A percentile compares a stretch with the other conserved stretches of the same genome.
phyloP scores from a whole-genome alignment of 2,329 filamentous ascomycete genomes.

The Grosmannia huntii region DNA sequence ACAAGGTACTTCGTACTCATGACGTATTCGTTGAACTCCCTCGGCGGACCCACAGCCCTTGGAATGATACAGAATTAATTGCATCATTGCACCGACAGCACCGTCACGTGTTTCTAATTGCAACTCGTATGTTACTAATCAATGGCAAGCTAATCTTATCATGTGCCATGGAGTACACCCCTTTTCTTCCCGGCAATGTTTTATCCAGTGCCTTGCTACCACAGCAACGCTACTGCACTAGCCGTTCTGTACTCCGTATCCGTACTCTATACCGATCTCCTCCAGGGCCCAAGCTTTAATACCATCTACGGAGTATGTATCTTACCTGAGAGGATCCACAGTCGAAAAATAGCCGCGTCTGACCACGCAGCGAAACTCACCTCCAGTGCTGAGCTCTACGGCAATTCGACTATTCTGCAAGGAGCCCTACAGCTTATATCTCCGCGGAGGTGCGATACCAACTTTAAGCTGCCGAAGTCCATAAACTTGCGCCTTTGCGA shows the following conservation, averaged over 20 bases:
- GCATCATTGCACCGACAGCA: no score
- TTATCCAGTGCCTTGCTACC: constrained; percentile 5
- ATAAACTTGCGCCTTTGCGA: background rate
- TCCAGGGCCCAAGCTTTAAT: background rate
- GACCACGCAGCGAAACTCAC: background rate
- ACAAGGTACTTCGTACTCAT: background rate
- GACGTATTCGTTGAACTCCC: background rate
- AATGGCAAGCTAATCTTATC: background rate
- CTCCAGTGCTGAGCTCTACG: background rate
- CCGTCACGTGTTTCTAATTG: no score
- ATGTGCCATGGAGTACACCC: background rate
- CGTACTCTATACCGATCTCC: no score
- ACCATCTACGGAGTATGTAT: no score
- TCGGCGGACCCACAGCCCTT: no score
- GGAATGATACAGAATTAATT: no score
- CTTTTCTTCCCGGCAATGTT: background rate
- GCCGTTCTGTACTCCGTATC: background rate
- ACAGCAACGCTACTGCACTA: constrained; percentile 7
- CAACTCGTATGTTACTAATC: background rate
- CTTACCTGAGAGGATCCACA: background rate
- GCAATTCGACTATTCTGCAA: background rate
- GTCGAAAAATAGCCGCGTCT: background rate
- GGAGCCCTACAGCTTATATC: background rate
- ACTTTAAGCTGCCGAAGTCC: background rate
- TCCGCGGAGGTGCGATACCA: background rate